Evolutionary conservation across 2,329 filamentous ascomycete genomes (phyloP), one percentile per base, ranked within the genome.

Genomic region (Eutypa lata): DNA sequence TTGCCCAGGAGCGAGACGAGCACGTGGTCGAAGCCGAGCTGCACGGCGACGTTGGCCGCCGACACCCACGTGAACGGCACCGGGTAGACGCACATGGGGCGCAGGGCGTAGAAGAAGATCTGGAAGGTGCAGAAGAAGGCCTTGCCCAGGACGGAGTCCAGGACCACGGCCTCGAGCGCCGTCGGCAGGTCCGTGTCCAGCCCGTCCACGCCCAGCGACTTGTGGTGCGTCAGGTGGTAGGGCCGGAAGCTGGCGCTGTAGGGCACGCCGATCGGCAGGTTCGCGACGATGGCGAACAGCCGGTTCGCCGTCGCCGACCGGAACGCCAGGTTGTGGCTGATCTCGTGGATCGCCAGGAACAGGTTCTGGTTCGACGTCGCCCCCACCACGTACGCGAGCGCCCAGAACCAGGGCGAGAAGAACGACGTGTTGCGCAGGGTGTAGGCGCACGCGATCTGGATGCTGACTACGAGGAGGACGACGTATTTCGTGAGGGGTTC

Each of bases 91-190:
- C 92, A 87, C 88, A 97, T 96, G 56, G 94, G 94, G 16, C 94
- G 90, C 48, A 99, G 74, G 65, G 94, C 94, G 77, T 99, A 99
- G 82, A 99, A 99, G 69, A 99, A 83, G 72, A 99, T 97, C 75
- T 99, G 94, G 77, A 97, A 99, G 61, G 94, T 99, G 76, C 89
- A 93, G 82, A 99, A 99, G 79, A 99, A 99, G 61, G 94, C 88
- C 76, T 99, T 99, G 71, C 94, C 94, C 18, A 93, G 83, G 63
- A 99, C 87, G 7, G 91, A 97, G 77, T 99, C 90, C 65, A 99
- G 87, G 70, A 99, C 88, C 68, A 96, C 75, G 57, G 91, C 93
- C 76, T 99, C 94, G 48, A 97, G 73, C 47, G 90, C 85, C 18
- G 94, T 97, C 22, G 94, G 94, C 26, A 99, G 86, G 68, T 99